phyloP scores from a whole-genome alignment of 768 basidiomycete species.

The Sarcomyxa edulis region DNA sequence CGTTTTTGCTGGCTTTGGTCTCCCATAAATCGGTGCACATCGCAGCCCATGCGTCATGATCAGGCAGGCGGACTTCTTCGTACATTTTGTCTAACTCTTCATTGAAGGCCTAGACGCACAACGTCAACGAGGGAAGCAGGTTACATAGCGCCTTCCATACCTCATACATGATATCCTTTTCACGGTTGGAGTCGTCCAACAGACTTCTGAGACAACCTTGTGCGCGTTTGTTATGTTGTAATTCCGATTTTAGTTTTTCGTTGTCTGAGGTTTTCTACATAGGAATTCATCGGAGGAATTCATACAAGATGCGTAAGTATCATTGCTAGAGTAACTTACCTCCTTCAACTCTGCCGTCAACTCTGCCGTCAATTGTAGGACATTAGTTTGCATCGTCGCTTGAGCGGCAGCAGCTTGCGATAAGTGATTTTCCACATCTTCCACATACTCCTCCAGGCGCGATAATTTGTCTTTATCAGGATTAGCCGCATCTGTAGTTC shows the following conservation, averaged over 20 bases:
- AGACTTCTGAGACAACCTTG: constrained; percentile 77
- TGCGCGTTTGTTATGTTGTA: constrained; percentile 67
- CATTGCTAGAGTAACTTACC: constrained; percentile 29
- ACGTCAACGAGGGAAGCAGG: constrained; percentile 1
- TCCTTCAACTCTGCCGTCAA: constrained; percentile 53
- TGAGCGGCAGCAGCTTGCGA: constrained; percentile 46
- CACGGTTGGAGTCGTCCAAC: constrained; percentile 69
- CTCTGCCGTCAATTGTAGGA: constrained; percentile 44
- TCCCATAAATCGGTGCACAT: constrained; percentile 67
- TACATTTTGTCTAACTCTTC: constrained; percentile 92
- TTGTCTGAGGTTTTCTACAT: constrained; percentile 66
- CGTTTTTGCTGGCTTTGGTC: constrained; percentile 74
- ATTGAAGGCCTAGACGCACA: constrained; percentile 73
- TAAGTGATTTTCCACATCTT: constrained; percentile 56
- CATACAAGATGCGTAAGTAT: not conserved
- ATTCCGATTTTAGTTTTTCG: constrained; percentile 55
- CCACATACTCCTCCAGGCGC: constrained; percentile 14
- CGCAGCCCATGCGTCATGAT: constrained; percentile 78
- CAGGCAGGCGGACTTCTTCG: constrained; percentile 76
- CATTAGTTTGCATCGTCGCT: constrained; percentile 45
- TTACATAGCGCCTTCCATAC: constrained; percentile 32
- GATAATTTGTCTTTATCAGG: not conserved
- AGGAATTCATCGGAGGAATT: no score
- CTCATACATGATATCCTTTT: constrained; percentile 93
- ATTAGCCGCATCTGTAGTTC: constrained; percentile 16